Conservation (phyloP, 1,284 basidiomycete species). For the Marasmius fiardii region DNA sequence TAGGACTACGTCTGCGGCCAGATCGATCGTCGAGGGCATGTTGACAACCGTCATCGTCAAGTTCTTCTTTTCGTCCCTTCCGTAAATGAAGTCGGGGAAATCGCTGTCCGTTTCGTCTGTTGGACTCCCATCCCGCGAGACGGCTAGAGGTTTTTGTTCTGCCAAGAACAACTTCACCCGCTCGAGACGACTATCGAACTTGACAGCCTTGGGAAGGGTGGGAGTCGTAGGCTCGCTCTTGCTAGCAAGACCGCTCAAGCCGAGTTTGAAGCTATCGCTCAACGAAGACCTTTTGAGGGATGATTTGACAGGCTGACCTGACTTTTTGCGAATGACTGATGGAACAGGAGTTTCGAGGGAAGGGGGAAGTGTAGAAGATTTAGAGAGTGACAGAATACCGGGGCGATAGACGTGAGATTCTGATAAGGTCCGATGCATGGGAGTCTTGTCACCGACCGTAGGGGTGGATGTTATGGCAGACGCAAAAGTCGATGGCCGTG, state of each 20-base stretch:
- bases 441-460: background rate
- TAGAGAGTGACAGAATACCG: conserved; percentile 9
- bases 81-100: conserved; percentile 63
- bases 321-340: conserved; percentile 78
- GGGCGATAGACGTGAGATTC: conserved; percentile 4
- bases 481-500: conserved; percentile 13
- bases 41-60: conserved; percentile 55
- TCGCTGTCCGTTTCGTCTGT: conserved; percentile 74
- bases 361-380: conserved; percentile 12
- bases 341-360: conserved; percentile 14
- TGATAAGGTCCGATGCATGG: background rate
- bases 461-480: background rate
- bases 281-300: conserved; percentile 74
- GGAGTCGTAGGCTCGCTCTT: conserved; percentile 63
- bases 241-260: conserved; percentile 40
- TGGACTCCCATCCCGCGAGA: conserved; percentile 88
- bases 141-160: conserved; percentile 91
- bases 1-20: conserved; percentile 44
- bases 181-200: conserved; percentile 91
- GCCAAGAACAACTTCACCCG: conserved; percentile 92
- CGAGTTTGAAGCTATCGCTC: conserved; percentile 45
- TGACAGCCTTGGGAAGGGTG: conserved; percentile 75
- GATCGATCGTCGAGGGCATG: conserved; percentile 39
- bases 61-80: conserved; percentile 35
- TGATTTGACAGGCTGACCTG: conserved; percentile 88